Conservation (phyloP, 129 eudicot species). For the Erigeron canadensis region DNA sequence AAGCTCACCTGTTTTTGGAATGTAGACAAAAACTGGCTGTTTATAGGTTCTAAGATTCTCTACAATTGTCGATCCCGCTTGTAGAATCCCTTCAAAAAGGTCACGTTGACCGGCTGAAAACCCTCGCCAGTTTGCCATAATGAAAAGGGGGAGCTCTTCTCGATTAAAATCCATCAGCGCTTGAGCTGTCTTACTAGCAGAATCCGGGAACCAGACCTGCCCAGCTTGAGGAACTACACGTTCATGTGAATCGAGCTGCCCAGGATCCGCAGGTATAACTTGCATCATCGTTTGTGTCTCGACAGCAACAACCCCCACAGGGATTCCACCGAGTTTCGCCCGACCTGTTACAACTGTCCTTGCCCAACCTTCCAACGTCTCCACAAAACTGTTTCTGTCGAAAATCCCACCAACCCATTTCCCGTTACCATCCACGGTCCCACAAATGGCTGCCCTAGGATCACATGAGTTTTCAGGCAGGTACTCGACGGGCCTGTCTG, state of each 20-base stretch:
- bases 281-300: conserved; percentile 99
- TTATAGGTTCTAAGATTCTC: conserved; percentile 89
- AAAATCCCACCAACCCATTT: conserved; percentile 91
- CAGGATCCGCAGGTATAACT: conserved; percentile 96
- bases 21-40: conserved; percentile 93
- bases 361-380: conserved; percentile 97
- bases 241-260: conserved; percentile 97
- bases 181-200: conserved; percentile 92
- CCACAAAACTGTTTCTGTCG: conserved; percentile 84
- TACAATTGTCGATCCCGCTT: conserved; percentile 94
- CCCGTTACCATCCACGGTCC: conserved; percentile 53
- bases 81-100: conserved; percentile 95
- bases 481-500: conserved; percentile 69
- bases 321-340: conserved; percentile 96
- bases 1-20: conserved; percentile 90
- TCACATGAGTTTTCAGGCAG: conserved; percentile 88
- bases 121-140: conserved; percentile 98
- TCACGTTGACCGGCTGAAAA: conserved; percentile 98
- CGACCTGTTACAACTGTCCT: conserved; percentile 98
- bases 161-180: conserved; percentile 93
- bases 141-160: conserved; percentile 93
- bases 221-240: conserved; percentile 99
- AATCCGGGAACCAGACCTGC: conserved; percentile 99
- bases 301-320: conserved; percentile 87
- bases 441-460: conserved; percentile 92